phyloP scores from a whole-genome alignment of 2,329 filamentous ascomycete genomes.

The Stagonosporopsis vannaccii region DNA sequence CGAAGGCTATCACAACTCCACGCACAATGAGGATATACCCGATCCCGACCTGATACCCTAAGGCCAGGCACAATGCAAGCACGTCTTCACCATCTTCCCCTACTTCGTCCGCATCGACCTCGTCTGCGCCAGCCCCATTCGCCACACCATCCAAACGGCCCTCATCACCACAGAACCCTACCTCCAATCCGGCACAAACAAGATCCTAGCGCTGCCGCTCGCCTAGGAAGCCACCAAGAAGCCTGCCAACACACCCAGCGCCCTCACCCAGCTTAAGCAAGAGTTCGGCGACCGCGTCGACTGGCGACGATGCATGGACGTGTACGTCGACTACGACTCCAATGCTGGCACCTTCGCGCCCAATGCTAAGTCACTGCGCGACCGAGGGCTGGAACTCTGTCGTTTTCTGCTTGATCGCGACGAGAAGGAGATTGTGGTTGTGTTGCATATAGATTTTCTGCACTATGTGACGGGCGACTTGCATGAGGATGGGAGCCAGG shows the following conservation, averaged over 20 bases:
- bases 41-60: conserved; percentile 79
- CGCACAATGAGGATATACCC: conserved; percentile 71
- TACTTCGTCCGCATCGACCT: conserved; percentile 65
- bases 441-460: not conserved
- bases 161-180: conserved; percentile 68
- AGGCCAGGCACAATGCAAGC: conserved; percentile 74
- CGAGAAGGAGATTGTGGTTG: not conserved
- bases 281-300: conserved; percentile 8
- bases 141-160: conserved; percentile 79
- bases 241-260: conserved; percentile 20
- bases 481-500: not conserved
- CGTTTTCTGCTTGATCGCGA: not conserved
- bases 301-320: conserved; percentile 8
- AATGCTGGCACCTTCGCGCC: conserved; percentile 15
- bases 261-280: not conserved
- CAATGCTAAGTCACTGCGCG: not conserved
- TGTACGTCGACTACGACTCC: conserved; percentile 6
- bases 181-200: conserved; percentile 2
- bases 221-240: conserved; percentile 17
- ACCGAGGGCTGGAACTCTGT: not conserved
- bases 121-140: conserved; percentile 80
- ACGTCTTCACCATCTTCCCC: conserved; percentile 70
- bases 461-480: not conserved
- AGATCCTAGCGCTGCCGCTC: conserved; percentile 17
- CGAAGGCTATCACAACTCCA: conserved; percentile 75